Conservation (phyloP, 2,329 filamentous ascomycete species). For the Onygenales sp. region DNA sequence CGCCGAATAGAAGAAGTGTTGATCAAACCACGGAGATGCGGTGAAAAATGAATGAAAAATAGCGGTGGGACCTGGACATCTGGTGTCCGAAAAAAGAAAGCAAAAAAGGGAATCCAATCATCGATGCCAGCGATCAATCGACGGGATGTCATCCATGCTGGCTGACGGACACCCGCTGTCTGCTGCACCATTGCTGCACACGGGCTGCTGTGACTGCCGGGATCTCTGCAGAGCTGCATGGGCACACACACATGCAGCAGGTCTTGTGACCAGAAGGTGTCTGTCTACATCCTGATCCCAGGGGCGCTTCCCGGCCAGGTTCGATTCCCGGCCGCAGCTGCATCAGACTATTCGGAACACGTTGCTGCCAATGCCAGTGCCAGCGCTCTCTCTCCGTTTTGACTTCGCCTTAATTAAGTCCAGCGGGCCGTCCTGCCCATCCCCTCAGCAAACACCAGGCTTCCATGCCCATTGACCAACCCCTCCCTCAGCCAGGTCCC, state of each 20-base stretch:
- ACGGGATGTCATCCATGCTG: no score
- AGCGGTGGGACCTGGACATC: no score
- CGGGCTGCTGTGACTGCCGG: slow-evolving; percentile 11
- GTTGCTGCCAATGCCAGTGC: no score
- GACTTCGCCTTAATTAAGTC: no score
- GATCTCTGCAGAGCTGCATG: not conserved
- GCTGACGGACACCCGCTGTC: not conserved
- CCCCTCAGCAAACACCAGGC: not conserved
- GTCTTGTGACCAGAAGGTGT: slow-evolving; percentile 1
- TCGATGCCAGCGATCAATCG: no score
- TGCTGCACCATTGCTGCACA: not conserved
- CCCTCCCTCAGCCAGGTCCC: not conserved
- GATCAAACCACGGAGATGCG: no score
- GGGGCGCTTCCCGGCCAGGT: not conserved
- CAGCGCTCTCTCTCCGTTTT: no score
- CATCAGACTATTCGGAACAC: not conserved
- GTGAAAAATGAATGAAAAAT: no score
- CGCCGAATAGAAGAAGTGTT: no score
- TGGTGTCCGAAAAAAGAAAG: no score
- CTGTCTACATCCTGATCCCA: not conserved
- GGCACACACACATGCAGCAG: slow-evolving; percentile 1
- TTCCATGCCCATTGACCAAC: not conserved
- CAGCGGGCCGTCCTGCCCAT: not conserved
- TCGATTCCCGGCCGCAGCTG: not conserved
- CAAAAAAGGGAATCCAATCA: no score